Conservation (phyloP, 176 grass and related monocot species). For the Eragrostis nindensis region DNA sequence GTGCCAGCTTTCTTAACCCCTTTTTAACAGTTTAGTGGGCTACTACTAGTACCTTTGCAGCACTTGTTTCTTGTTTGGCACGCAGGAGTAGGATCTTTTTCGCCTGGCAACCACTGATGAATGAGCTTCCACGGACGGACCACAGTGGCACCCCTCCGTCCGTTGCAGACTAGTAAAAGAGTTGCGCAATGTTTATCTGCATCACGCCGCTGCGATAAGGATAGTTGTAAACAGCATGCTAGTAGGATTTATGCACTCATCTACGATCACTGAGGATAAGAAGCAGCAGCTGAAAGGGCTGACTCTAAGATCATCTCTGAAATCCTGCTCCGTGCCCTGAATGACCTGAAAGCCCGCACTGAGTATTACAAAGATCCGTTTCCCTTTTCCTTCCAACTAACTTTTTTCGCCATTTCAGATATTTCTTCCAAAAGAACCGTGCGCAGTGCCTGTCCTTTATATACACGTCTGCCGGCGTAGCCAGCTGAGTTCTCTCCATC, state of each 20-base stretch:
- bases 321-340: too few relatives aligned
- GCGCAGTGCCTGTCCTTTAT: slow-evolving; percentile 20
- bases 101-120: slow-evolving; percentile 27
- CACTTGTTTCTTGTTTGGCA: background rate
- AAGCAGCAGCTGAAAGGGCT: slow-evolving; percentile 25
- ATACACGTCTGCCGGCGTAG: background rate
- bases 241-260: background rate
- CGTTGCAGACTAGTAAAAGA: background rate
- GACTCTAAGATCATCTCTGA: slow-evolving; percentile 5
- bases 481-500: slow-evolving; percentile 10
- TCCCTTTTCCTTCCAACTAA: slow-evolving; percentile 12
- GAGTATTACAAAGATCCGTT: slow-evolving; percentile 5
- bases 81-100: background rate
- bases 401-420: slow-evolving; percentile 16
- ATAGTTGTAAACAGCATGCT: background rate
- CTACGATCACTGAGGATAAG: background rate
- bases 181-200: background rate
- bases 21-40: slow-evolving; percentile 17
- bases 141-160: background rate
- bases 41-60: slow-evolving; percentile 10
- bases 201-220: background rate
- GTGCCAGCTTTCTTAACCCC: slow-evolving; percentile 7
- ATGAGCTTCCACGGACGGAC: background rate
- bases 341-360: background rate
- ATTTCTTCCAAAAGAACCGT: slow-evolving; percentile 32